Base-by-base conservation (phyloP, 1,139 yeast species). In the Blastobotrys elegans region DNA sequence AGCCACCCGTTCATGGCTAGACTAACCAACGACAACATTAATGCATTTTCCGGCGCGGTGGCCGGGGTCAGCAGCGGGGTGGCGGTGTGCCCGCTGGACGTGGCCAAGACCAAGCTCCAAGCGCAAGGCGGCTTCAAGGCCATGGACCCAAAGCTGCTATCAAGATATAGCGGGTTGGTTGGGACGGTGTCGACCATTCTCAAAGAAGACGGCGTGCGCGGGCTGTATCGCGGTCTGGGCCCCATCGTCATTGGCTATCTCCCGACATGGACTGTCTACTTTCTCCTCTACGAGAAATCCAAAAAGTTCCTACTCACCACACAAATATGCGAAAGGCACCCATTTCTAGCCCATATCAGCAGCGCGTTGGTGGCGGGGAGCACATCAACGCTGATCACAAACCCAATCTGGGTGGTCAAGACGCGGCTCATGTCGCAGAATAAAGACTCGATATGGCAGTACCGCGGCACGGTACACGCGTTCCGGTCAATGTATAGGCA, bases 221-320 rank as follows among this genome's bases (percentile, higher is more conserved):
- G 98, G 0, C 72, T 92, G 18, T 94, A 94, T 64, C 72, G 96
- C 53, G 99, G 99, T 2, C 69, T 94, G 17, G 85, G 84, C 1
- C 97, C 99, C 10, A 88, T 92, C 33, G 77, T 94, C 1, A 69
- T 92, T 46, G 99, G 99, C 0, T 92, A 92, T 66, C 79, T 94
- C 56, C 98, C 99, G 4, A 89, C 97, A 0, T 92, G 98, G 98
- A 89, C 90, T 69, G 87, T 92, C 41, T 92, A 94, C 65, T 94
- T 92, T 68, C 77, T 92, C 11, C 85, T 89, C 32, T 92, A 92
- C 65, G 97, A 90, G 61, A 72, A 77, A 51, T 82, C 90, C 27
- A 89, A 89, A 62, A 61, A 64, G 40, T 8, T 54, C 54, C 18
- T 47, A 64, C 24, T 44, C 48, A 26, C 29, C 35, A 42, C 46